phyloP scores from a whole-genome alignment of 768 basidiomycete genomes.

The Thelephora ganbajun region DNA sequence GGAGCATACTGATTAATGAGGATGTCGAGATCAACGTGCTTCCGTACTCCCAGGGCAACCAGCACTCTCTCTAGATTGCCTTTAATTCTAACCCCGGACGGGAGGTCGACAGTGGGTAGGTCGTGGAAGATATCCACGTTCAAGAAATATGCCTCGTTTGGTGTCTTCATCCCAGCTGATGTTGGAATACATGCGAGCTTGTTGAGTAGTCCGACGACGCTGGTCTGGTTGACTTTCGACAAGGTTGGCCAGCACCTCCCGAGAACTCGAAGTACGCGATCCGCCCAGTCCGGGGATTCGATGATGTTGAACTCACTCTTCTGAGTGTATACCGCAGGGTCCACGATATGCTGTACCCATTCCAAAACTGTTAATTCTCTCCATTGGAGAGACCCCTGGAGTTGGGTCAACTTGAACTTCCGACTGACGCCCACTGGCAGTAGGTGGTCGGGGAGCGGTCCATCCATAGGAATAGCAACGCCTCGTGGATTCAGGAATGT shows the following conservation, averaged over 20 bases:
- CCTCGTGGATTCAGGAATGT: constrained; percentile 57
- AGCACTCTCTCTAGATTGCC: constrained; percentile 60
- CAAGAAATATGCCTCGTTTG: constrained; percentile 68
- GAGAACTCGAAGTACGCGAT: constrained; percentile 56
- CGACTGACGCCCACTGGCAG: constrained; percentile 57
- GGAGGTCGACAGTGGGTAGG: constrained; percentile 59
- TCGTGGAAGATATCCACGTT: constrained; percentile 82
- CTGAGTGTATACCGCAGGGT: constrained; percentile 25
- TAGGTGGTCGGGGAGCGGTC: constrained; percentile 62
- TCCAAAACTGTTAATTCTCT: constrained; percentile 58
- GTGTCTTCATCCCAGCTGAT: constrained; percentile 53
- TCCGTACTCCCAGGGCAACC: constrained; percentile 67
- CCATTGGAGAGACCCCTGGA: constrained; percentile 58
- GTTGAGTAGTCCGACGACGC: constrained; percentile 27
- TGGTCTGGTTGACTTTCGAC: constrained; percentile 26
- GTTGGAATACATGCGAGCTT: constrained; percentile 36
- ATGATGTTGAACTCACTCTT: constrained; percentile 47
- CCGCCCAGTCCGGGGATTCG: constrained; percentile 59
- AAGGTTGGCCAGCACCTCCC: constrained; percentile 64
- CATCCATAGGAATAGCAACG: constrained; percentile 49
- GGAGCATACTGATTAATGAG: constrained; percentile 67
- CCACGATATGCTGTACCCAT: constrained; percentile 61
- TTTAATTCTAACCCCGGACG: constrained; percentile 50
- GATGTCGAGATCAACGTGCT: constrained; percentile 84
- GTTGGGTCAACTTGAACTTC: constrained; percentile 33